phyloP scores from a whole-genome alignment of 139 green algal genomes.

The Mesotaenium endlicherianum region DNA sequence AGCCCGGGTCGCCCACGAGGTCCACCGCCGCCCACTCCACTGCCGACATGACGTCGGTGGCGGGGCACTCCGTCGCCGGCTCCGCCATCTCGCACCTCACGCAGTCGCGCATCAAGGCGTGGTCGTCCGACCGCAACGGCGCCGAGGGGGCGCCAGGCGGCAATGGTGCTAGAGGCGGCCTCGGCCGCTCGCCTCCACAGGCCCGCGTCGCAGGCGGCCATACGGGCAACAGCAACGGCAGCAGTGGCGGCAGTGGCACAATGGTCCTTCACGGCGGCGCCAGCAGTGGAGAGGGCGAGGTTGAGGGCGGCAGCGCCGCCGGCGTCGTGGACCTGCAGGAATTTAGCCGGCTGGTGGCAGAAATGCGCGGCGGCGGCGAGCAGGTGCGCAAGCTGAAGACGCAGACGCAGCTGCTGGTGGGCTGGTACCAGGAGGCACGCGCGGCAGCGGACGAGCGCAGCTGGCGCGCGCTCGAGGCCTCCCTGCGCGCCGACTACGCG shows the following conservation, averaged over 20 bases:
- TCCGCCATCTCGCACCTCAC: too few relatives aligned
- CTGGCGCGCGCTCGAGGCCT: neutral
- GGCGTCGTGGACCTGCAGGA: slow-evolving; percentile 1
- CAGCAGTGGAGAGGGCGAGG: too few relatives aligned
- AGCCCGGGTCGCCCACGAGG: too few relatives aligned
- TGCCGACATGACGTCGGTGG: too few relatives aligned
- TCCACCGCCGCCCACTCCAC: too few relatives aligned
- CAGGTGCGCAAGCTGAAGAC: neutral
- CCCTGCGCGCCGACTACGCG: neutral
- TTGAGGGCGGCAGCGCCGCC: neutral
- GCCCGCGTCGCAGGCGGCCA: neutral
- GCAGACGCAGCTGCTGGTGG: slow-evolving; percentile 8
- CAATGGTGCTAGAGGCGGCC: neutral
- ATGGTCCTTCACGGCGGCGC: neutral
- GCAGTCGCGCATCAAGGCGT: too few relatives aligned
- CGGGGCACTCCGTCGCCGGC: too few relatives aligned
- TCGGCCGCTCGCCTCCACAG: neutral
- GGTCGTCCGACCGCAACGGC: too few relatives aligned
- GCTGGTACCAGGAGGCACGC: neutral
- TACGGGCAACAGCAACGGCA: neutral
- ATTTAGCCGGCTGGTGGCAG: neutral
- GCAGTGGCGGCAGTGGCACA: neutral
- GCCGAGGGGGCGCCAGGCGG: neutral
- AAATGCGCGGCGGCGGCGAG: neutral
- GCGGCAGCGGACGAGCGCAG: slow-evolving; percentile 4